phyloP scores from a whole-genome alignment of 2,329 filamentous ascomycete genomes.

The Apiospora arundinis region DNA sequence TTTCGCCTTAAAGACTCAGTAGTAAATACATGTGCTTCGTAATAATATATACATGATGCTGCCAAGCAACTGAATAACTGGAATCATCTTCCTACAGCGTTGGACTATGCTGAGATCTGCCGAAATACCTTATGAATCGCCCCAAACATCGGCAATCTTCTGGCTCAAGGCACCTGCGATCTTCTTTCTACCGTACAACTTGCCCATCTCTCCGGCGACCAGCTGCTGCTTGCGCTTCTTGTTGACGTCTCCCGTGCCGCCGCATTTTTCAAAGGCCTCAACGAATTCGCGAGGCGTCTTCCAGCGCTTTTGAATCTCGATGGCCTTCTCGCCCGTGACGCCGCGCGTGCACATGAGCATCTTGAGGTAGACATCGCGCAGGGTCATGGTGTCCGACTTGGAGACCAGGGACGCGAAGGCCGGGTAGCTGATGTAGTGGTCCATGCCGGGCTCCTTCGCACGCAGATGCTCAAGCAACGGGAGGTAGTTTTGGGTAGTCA shows the following conservation, averaged over 20 bases:
- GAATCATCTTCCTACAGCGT: background rate
- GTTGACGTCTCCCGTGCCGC: conserved; percentile 52
- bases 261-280: conserved; percentile 68
- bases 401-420: conserved; percentile 76
- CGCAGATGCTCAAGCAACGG: conserved; percentile 66
- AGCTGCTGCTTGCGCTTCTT: conserved; percentile 65
- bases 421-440: conserved; percentile 70
- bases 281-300: conserved; percentile 74
- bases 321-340: conserved; percentile 77
- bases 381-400: conserved; percentile 76
- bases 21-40: background rate
- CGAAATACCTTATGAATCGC: conserved; percentile 47
- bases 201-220: conserved; percentile 61
- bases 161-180: conserved; percentile 69
- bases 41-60: background rate
- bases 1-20: too few species aligned
- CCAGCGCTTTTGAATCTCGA: conserved; percentile 83
- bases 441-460: conserved; percentile 53
- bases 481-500: conserved; percentile 71
- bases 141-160: conserved; percentile 78
- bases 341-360: conserved; percentile 85
- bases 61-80: background rate
- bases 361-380: conserved; percentile 79
- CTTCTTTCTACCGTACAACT: conserved; percentile 71
- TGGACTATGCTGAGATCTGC: background rate